Evolutionary conservation across 176 grass and related monocot species (phyloP), one percentile per base, ranked within the genome.

Genomic region (Oryza brachyantha): DNA sequence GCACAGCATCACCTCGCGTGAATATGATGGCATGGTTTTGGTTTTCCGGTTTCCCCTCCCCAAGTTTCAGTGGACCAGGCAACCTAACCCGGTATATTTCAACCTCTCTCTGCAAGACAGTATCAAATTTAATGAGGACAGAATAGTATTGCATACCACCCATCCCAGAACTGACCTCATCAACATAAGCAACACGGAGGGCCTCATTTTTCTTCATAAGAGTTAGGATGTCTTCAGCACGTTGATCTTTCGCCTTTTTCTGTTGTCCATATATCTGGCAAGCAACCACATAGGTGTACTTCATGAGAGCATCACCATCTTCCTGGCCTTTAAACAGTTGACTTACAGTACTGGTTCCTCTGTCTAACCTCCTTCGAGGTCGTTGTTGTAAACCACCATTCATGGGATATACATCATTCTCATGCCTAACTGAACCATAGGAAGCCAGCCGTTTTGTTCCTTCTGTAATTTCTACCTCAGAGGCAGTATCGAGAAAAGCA

Each of bases 1-100:
- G 95, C 48, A 92, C 78, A 31, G 95, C 95, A 64, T 98, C 85
- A 0, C 95, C 95, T 81, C 95, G 89, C 36, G 95, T 98, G 74
- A 98, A 98, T 74, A 98, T 94, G 66, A 94, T 77, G 67, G 95
- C 95, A 77, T 98, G 95, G 75, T 98, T 98, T 75, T 98, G 95
- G 70, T 98, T 98, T 82, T 98, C 95, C 59, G 95, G 95, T 78
- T 98, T 98, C 31, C 95, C 95, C 84, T 98, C 95, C 70, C 95
- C 95, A 78, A 98, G 88, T 75, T 91, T 98, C 41, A 98, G 82
- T 25, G 57, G 81, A 35, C 95, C 95, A 74, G 95, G 95, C 81
- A 98, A 84, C 61, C 81, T 92, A 83, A 98, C 83, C 70, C 95
- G 73, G 72, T 98, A 98, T 74, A 98, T 94, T 70, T 94, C 95